A percentile compares a stretch with the other conserved stretches of the same genome.
These are phyloP conservation scores for Stylonectria norvegica DNA, from an alignment of 2,329 filamentous ascomycete species.

Conservation along the genomic window DNA sequence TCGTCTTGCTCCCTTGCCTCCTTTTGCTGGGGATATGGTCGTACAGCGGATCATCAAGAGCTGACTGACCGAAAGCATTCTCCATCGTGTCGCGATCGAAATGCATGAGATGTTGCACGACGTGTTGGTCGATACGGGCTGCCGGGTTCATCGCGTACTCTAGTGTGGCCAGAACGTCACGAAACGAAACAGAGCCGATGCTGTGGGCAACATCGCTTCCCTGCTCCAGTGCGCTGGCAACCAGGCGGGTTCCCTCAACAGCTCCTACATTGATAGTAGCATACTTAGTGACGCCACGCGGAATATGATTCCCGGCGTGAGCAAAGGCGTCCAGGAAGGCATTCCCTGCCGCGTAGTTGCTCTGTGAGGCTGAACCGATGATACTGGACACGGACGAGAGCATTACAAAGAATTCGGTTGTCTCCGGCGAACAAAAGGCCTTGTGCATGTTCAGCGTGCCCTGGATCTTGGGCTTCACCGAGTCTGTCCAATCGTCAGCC, in stretches of 20 bases:
- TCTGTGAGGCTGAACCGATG: conserved; percentile 2
- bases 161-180: not conserved
- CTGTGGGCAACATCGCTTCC: not conserved
- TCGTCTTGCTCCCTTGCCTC: conserved; percentile 1
- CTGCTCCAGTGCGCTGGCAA: not conserved
- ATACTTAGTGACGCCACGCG: not conserved
- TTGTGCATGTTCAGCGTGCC: conserved; percentile 12
- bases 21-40: conserved; percentile 9
- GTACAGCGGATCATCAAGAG: conserved; percentile 12
- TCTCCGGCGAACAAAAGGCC: conserved; percentile 5
- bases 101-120: not conserved
- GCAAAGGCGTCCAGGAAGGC: conserved; percentile 13
- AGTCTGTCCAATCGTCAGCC: conserved; percentile 7
- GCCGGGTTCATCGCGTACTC: not conserved
- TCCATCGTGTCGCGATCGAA: conserved; percentile 6
- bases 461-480: conserved; percentile 13
- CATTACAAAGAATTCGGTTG: conserved; percentile 17
- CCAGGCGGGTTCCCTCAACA: not conserved
- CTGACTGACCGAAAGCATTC: conserved; percentile 6
- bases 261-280: not conserved
- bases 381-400: conserved; percentile 13
- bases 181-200: not conserved
- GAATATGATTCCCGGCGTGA: conserved; percentile 1
- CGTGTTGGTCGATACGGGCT: not conserved
- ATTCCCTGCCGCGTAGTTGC: conserved; percentile 10